These are phyloP conservation scores for Sugiyamaella boreocaroliniensis DNA, from an alignment of 805 yeast genomes.

Conservation along the genomic window DNA sequence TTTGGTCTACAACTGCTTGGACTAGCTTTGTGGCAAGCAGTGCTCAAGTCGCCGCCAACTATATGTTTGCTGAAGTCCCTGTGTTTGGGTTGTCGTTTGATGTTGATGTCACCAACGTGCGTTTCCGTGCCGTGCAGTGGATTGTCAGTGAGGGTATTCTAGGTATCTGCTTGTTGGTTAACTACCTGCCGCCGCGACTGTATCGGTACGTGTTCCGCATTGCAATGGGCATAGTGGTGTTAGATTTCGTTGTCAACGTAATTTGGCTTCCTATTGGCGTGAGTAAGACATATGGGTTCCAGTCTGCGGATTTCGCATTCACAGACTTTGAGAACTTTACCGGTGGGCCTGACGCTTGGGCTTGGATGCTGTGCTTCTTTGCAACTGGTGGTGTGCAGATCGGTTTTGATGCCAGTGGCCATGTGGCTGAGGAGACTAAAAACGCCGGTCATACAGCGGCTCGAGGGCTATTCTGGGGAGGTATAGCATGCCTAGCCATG, in stretches of 20 bases:
- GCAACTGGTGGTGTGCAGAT: slow-evolving; percentile 19
- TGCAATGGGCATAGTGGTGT: slow-evolving; percentile 10
- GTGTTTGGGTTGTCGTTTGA: slow-evolving; percentile 14
- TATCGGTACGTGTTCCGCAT: slow-evolving; percentile 17
- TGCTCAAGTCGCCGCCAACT: slow-evolving; percentile 17
- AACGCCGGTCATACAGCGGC: slow-evolving; percentile 19
- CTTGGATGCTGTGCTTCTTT: slow-evolving; percentile 19
- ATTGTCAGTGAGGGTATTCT: slow-evolving; percentile 19
- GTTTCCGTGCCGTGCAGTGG: slow-evolving; percentile 22
- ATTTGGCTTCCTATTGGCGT: slow-evolving; percentile 24
- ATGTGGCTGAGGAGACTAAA: slow-evolving; percentile 23
- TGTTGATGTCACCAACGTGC: slow-evolving; percentile 13
- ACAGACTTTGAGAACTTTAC: slow-evolving; percentile 12
- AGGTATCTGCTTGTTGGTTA: slow-evolving; percentile 11
- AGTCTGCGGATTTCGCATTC: slow-evolving; percentile 16
- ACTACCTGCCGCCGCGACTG: slow-evolving; percentile 18
- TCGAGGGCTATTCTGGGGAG: slow-evolving; percentile 18
- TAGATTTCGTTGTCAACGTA: slow-evolving; percentile 18
- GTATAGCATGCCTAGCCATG: slow-evolving; percentile 14
- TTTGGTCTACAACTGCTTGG: slow-evolving; percentile 24
- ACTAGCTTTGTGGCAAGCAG: slow-evolving; percentile 19
- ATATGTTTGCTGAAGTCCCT: slow-evolving; percentile 16
- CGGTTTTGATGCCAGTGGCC: slow-evolving; percentile 23
- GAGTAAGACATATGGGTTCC: slow-evolving; percentile 20
- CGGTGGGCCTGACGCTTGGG: slow-evolving; percentile 20